These are phyloP conservation scores for Marsdenia floribunda DNA, from an alignment of 257 asterid genomes.

Conservation along the genomic window DNA sequence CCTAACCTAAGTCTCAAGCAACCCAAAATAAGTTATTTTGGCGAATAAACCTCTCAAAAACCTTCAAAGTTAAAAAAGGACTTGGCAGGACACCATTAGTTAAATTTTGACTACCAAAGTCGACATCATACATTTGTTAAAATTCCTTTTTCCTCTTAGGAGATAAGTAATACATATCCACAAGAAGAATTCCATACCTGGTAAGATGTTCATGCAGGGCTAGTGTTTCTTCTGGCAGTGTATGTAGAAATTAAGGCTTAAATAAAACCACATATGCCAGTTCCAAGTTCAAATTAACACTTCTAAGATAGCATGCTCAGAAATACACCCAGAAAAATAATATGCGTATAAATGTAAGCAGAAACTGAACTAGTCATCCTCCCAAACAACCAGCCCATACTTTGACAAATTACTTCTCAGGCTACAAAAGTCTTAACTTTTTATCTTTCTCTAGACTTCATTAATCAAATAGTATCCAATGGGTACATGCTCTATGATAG, in stretches of 20 bases:
- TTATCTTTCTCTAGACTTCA: background rate
- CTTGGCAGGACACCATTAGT: background rate
- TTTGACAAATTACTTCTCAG: background rate
- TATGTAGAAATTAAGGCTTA: background rate
- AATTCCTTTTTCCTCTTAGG: background rate
- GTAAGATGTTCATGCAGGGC: background rate
- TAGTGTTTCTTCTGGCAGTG: background rate
- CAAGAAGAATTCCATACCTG: background rate
- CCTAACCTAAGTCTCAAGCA: too few species aligned
- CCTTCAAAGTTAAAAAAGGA: background rate
- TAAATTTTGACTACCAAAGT: background rate
- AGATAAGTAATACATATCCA: background rate
- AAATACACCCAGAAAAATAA: background rate
- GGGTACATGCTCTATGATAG: background rate
- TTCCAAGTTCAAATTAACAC: background rate
- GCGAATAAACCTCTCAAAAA: background rate
- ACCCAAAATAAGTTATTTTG: too few species aligned
- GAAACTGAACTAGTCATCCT: background rate
- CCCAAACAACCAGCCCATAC: background rate
- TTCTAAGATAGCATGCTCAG: background rate
- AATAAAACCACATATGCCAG: background rate
- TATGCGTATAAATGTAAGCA: background rate
- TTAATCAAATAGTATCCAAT: background rate
- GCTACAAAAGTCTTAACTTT: background rate
- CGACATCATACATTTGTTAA: background rate